These are phyloP conservation scores for Ceratobasidium sp. DNA, from an alignment of 1,284 basidiomycete species.

Conservation along the genomic window DNA sequence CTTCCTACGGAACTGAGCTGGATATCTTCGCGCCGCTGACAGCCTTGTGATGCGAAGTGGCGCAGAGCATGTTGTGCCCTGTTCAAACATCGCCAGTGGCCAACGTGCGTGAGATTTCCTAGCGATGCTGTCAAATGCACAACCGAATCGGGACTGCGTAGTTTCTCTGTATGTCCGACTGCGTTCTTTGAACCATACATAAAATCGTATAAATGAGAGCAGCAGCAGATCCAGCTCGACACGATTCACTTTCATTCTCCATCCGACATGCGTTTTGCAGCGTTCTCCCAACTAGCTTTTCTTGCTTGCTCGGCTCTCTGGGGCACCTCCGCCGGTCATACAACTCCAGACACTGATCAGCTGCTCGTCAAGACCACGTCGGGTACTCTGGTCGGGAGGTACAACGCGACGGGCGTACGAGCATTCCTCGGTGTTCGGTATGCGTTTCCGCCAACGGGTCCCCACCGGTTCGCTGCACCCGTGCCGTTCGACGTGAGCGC, in stretches of 20 bases:
- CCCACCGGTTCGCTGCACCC: conserved; percentile 6
- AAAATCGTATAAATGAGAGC: conserved; percentile 6
- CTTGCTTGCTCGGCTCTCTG: neutral
- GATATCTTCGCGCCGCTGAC: conserved; percentile 8
- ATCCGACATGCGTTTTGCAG: conserved; percentile 3
- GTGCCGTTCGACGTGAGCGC: neutral
- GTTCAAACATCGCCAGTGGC: neutral
- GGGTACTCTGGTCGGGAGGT: neutral
- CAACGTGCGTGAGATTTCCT: neutral
- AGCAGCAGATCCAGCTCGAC: neutral
- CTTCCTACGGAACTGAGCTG: conserved; percentile 11
- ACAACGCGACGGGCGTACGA: conserved; percentile 6
- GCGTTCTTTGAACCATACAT: neutral
- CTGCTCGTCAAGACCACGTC: conserved; percentile 5
- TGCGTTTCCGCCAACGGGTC: neutral
- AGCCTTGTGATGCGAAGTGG: conserved; percentile 18
- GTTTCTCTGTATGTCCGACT: neutral
- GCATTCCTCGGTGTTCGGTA: conserved; percentile 12
- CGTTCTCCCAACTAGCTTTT: neutral
- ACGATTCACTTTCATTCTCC: neutral
- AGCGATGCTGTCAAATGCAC: neutral
- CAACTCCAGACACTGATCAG: conserved; percentile 1
- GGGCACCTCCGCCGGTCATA: neutral
- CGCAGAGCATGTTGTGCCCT: neutral
- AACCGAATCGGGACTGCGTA: neutral